Percentiles rank a stretch among this genome's conserved stretches.
Evolutionary conservation across 495 filamentous ascomycete species (phyloP).

Genomic region (Lentithecium fluviatile): DNA sequence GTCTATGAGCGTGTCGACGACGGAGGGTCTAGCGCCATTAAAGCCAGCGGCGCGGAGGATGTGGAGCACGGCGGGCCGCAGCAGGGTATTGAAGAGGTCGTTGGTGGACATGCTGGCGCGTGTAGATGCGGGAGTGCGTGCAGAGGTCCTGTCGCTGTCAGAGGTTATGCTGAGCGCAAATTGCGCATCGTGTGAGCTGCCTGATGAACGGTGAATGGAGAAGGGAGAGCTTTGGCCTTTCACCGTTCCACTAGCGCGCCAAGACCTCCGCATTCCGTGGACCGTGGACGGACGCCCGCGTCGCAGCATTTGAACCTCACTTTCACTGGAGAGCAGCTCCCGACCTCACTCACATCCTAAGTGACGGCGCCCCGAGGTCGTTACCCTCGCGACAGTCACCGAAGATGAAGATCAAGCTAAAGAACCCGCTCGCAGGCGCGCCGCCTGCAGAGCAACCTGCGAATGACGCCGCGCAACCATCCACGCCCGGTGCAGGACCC

Average conservation of each 20-base stretch:
- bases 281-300: too few relatives aligned
- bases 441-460: conserved; percentile 16
- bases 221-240: neutral
- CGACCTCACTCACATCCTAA: neutral
- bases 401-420: conserved; percentile 57
- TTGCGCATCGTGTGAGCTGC: conserved; percentile 15
- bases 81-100: conserved; percentile 68
- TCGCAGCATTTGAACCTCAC: too few relatives aligned
- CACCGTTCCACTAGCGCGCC: neutral
- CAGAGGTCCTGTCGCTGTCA: conserved; percentile 17
- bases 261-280: neutral
- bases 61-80: conserved; percentile 78
- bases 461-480: conserved; percentile 33
- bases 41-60: conserved; percentile 86
- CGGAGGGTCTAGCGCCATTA: conserved; percentile 68
- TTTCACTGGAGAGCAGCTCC: neutral
- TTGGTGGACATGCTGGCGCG: conserved; percentile 30
- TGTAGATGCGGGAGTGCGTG: neutral
- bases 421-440: conserved; percentile 28
- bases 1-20: conserved; percentile 75
- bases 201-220: neutral
- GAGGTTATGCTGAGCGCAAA: conserved; percentile 8
- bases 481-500: conserved; percentile 26
- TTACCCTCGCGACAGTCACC: neutral
- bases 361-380: too few relatives aligned